Conservation (phyloP, 805 yeast species). For the Nakazawaea wickerhamii region DNA sequence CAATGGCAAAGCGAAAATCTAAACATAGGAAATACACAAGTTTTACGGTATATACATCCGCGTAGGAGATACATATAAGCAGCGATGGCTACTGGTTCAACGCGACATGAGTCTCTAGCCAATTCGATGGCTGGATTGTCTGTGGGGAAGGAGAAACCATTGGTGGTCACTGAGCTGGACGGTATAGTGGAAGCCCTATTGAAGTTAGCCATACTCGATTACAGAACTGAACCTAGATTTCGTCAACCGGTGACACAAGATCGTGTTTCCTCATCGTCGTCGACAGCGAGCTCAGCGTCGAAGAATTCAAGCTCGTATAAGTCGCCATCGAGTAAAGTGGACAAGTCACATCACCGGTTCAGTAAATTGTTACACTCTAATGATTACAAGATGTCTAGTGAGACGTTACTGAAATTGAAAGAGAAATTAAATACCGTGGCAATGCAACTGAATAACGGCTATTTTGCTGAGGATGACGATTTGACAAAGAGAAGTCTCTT, state of each 20-base stretch:
- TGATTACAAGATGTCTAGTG: slow-evolving; percentile 31
- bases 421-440: slow-evolving; percentile 39
- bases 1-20: no score
- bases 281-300: slow-evolving; percentile 2
- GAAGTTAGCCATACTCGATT: slow-evolving; percentile 52
- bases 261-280: slow-evolving; percentile 1
- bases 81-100: background rate
- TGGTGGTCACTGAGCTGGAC: background rate
- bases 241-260: slow-evolving; percentile 25
- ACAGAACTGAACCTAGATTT: slow-evolving; percentile 61
- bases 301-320: slow-evolving; percentile 5
- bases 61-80: no score
- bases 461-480: slow-evolving; percentile 29
- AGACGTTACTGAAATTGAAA: slow-evolving; percentile 32
- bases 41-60: no score
- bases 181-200: slow-evolving; percentile 30
- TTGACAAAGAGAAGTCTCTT: slow-evolving; percentile 52
- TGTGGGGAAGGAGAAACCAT: background rate
- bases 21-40: no score
- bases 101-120: background rate
- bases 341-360: slow-evolving; percentile 25
- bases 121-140: background rate
- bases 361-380: slow-evolving; percentile 26
- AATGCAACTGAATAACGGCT: slow-evolving; percentile 31
- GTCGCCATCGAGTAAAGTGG: slow-evolving; percentile 11